Percentiles rank a stretch among this genome's conserved stretches.
phyloP scores from a whole-genome alignment of 2,329 filamentous ascomycete species.

The Fusarium irregulare region DNA sequence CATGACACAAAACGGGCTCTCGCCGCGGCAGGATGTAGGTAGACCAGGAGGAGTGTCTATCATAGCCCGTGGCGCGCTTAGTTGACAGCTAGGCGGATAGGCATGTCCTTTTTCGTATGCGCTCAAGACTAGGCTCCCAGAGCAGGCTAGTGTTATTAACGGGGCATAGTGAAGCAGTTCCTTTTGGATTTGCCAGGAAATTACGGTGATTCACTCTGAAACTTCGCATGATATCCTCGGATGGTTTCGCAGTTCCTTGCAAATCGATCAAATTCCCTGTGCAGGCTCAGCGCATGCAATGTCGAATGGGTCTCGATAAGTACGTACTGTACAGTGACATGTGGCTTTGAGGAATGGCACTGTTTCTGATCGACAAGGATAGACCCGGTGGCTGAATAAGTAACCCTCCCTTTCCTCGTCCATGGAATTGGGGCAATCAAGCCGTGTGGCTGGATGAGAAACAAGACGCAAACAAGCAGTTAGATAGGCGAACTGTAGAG shows the following conservation, averaged over 20 bases:
- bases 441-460: constrained; percentile 31
- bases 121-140: constrained; percentile 9
- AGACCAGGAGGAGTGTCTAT: constrained; percentile 25
- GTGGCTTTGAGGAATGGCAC: not conserved
- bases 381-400: constrained; percentile 5
- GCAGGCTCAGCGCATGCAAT: not conserved
- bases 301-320: not conserved
- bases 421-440: constrained; percentile 19
- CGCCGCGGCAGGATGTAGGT: constrained; percentile 40
- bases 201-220: constrained; percentile 35
- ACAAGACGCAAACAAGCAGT: not conserved
- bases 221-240: constrained; percentile 21
- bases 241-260: not conserved
- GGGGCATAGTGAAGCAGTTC: constrained; percentile 3
- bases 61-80: constrained; percentile 32
- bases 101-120: constrained; percentile 26
- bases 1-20: constrained; percentile 40
- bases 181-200: constrained; percentile 19
- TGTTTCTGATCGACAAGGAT: constrained; percentile 9
- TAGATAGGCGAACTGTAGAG: not conserved
- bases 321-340: not conserved
- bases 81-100: constrained; percentile 34
- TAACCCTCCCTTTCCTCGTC: constrained; percentile 23
- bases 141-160: constrained; percentile 11
- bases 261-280: not conserved